Conservation (phyloP, 352 stramenopile species). For the Phytopythium oedochilum region DNA sequence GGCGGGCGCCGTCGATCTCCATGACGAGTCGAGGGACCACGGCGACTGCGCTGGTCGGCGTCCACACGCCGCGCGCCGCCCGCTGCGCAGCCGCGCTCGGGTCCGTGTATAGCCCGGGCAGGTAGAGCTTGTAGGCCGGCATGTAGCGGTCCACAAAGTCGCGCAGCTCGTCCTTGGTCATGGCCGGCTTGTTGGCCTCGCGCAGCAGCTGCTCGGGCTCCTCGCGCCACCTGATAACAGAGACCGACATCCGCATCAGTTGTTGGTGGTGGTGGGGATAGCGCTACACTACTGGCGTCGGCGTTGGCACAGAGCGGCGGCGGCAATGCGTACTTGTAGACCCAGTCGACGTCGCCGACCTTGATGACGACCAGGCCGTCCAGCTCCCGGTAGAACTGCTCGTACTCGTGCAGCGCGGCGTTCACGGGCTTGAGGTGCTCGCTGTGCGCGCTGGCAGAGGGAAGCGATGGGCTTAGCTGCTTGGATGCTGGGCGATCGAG, state of each 20-base stretch:
- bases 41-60: slow-evolving; percentile 15
- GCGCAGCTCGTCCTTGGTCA: slow-evolving; percentile 58
- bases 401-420: slow-evolving; percentile 48
- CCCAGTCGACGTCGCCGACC: slow-evolving; percentile 63
- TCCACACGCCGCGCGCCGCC: background rate
- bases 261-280: no score
- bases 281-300: no score
- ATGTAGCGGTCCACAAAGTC: slow-evolving; percentile 89
- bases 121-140: slow-evolving; percentile 74
- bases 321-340: slow-evolving; percentile 86
- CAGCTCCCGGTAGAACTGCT: slow-evolving; percentile 61
- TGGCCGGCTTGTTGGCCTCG: slow-evolving; percentile 46
- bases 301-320: no score
- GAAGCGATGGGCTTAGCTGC: background rate
- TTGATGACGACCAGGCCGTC: slow-evolving; percentile 73
- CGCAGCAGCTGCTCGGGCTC: slow-evolving; percentile 71
- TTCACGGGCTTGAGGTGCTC: slow-evolving; percentile 65
- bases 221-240: slow-evolving; percentile 59
- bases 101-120: slow-evolving; percentile 50
- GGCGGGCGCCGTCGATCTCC: slow-evolving; percentile 41
- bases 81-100: slow-evolving; percentile 9
- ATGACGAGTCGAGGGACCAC: slow-evolving; percentile 48
- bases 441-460: slow-evolving; percentile 11
- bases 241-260: no score
- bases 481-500: no score